These are phyloP conservation scores for Stygiomarasmius scandens DNA, from an alignment of 1,284 basidiomycete genomes.

Conservation along the genomic window DNA sequence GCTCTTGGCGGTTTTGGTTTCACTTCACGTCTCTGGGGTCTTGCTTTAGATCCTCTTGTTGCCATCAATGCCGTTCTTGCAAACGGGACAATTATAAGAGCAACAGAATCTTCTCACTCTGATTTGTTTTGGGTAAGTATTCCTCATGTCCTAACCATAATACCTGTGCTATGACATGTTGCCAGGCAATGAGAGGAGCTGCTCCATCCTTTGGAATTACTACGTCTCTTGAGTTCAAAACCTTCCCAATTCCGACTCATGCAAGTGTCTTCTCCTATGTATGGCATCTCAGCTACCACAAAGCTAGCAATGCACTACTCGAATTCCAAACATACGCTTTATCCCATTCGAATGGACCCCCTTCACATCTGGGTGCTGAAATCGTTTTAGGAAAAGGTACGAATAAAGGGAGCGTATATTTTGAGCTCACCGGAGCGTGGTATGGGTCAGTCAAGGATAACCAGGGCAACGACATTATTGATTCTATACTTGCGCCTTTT, in stretches of 20 bases:
- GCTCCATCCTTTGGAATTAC: slow-evolving; percentile 36
- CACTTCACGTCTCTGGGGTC: slow-evolving; percentile 29
- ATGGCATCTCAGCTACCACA: slow-evolving; percentile 15
- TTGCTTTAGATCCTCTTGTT: slow-evolving; percentile 30
- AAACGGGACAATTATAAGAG: slow-evolving; percentile 30
- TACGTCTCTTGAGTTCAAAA: slow-evolving; percentile 29
- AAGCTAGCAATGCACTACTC: slow-evolving; percentile 19
- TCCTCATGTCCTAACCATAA: background rate
- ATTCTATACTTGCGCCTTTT: slow-evolving; percentile 5
- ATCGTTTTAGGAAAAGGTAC: slow-evolving; percentile 7
- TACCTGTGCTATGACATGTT: too few relatives aligned
- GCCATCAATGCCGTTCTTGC: slow-evolving; percentile 29
- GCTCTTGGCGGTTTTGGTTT: slow-evolving; percentile 28
- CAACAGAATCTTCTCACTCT: slow-evolving; percentile 23
- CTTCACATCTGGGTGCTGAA: slow-evolving; percentile 17
- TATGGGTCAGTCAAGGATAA: slow-evolving; percentile 5
- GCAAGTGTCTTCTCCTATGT: slow-evolving; percentile 24
- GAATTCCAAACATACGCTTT: slow-evolving; percentile 20
- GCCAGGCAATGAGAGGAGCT: slow-evolving; percentile 35
- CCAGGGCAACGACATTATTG: background rate
- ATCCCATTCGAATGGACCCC: slow-evolving; percentile 9
- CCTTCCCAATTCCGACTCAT: slow-evolving; percentile 25
- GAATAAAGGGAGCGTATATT: slow-evolving; percentile 5
- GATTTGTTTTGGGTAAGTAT: slow-evolving; percentile 34
- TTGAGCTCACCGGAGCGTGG: slow-evolving; percentile 12